phyloP scores from a whole-genome alignment of 306 rosid species.

The Vachellia collinsii region DNA sequence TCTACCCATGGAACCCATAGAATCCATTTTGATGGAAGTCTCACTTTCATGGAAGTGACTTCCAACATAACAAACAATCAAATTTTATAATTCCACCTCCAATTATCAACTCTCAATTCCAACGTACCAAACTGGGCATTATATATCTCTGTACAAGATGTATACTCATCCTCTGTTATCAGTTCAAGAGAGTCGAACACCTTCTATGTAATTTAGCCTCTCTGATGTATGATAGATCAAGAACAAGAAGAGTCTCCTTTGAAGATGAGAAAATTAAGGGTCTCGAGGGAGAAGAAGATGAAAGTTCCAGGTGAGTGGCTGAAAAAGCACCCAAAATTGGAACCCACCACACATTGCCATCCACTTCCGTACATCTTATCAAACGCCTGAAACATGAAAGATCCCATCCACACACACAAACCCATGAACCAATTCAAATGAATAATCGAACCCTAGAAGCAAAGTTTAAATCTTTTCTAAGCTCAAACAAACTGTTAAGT shows the following conservation, averaged over 20 bases:
- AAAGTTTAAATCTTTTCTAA: not conserved
- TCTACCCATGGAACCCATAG: too few species aligned
- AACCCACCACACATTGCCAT: conserved; percentile 91
- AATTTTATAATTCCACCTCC: too few species aligned
- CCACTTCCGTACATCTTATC: conserved; percentile 71
- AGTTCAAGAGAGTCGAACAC: not conserved
- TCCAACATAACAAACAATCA: too few species aligned
- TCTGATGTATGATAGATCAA: conserved; percentile 22
- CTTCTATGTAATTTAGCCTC: not conserved
- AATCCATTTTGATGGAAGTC: too few species aligned
- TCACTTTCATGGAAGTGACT: too few species aligned
- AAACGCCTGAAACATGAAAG: conserved; percentile 56
- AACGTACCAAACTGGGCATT: too few species aligned
- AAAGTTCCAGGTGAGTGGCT: conserved; percentile 70
- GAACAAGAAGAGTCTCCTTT: conserved; percentile 60
- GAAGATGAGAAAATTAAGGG: conserved; percentile 76
- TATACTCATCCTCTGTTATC: not conserved
- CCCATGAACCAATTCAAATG: not conserved
- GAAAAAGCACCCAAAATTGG: conserved; percentile 79
- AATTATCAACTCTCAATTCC: too few species aligned
- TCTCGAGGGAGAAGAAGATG: conserved; percentile 74
- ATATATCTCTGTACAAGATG: not conserved
- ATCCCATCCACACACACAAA: not conserved
- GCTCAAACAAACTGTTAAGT: not conserved
- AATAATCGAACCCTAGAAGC: not conserved